Percentiles rank a stretch among this genome's conserved stretches.
Conservation (phyloP, 306 rosid species). For the Hippophae rhamnoides region DNA sequence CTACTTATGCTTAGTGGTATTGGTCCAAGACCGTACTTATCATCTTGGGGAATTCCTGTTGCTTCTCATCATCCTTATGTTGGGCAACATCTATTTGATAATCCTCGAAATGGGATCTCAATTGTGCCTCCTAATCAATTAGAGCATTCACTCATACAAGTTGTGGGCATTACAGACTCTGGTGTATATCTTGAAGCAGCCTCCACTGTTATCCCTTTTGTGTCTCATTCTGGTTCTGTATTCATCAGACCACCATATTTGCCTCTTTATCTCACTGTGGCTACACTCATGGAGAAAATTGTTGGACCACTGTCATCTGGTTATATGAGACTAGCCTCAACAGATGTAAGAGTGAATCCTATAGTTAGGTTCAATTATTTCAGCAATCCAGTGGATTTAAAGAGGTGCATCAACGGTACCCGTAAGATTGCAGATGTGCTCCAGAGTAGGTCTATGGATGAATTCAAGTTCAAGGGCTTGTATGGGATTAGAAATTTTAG, state of each 20-base stretch:
- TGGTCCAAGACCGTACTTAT: constrained; percentile 63
- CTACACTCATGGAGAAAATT: constrained; percentile 68
- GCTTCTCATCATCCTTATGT: constrained; percentile 61
- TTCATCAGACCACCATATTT: constrained; percentile 44
- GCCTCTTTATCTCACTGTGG: constrained; percentile 58
- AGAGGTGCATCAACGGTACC: constrained; percentile 70
- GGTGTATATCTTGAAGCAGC: constrained; percentile 85
- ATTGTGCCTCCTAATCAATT: constrained; percentile 58
- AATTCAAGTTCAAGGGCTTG: constrained; percentile 50
- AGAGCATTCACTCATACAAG: constrained; percentile 79
- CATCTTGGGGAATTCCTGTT: constrained; percentile 75
- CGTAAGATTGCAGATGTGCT: constrained; percentile 51
- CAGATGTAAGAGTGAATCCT: constrained; percentile 49
- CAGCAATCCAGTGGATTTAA: constrained; percentile 37
- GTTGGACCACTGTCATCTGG: constrained; percentile 59
- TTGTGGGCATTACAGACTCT: constrained; percentile 66
- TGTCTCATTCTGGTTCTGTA: constrained; percentile 27
- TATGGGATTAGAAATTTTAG: constrained; percentile 50
- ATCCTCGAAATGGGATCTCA: constrained; percentile 75
- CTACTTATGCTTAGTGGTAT: constrained; percentile 73
- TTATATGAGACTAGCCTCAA: constrained; percentile 48
- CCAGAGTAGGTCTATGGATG: constrained; percentile 47
- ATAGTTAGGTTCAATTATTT: constrained; percentile 80
- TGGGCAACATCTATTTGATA: constrained; percentile 68
- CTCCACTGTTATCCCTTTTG: constrained; percentile 57